Base-by-base conservation (phyloP, 2,329 filamentous ascomycete genomes). In the Pseudogymnoascus sp. region DNA sequence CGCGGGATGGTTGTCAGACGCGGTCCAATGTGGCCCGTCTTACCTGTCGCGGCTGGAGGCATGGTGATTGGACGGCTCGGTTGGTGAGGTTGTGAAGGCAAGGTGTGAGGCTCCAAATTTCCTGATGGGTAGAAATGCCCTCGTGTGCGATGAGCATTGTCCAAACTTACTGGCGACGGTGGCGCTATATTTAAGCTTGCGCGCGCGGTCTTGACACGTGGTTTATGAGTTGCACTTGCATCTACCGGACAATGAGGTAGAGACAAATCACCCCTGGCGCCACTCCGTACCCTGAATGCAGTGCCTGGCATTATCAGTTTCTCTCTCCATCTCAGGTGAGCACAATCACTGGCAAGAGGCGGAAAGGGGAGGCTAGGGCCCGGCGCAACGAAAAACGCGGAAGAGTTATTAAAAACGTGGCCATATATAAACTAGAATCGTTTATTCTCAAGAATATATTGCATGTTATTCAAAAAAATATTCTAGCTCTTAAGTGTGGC, bases 1-100 rank as follows among this genome's bases (percentile, higher is more conserved):
- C n/a, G 46, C 26, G n/a, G 46, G 46, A 56, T 56, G 11, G 21
- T 56, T 56, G 46, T 56, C 46, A 56, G 46, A 56, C 46, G n/a
- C 46, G 46, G 46, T 56, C 46, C 26, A 56, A 56, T 56, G 26
- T 31, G 26, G 26, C 26, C 46, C 46, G 46, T 56, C 46, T 56
- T 56, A 56, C 46, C n/a, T 33, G 13, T 13, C 26, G 46, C 3
- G 13, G 46, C 46, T 19, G 46, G 26, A 26, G 26, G 10, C n/a
- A 10, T 33, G 26, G 9, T 33, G 46, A 56, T 56, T 56, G 46
- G 46, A 33, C n/a, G 29, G 26, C 33, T 2, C 2, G 26, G 29
- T 56, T 33, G n/a, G 26, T 11, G 46, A 31, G 46, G 46, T 53
- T 53, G 4, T 26, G 46, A 53, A 7, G 23, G 17, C 4, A 7